Evolutionary conservation across 1,139 yeast species (phyloP).

Genomic region (Pichia sp.): DNA sequence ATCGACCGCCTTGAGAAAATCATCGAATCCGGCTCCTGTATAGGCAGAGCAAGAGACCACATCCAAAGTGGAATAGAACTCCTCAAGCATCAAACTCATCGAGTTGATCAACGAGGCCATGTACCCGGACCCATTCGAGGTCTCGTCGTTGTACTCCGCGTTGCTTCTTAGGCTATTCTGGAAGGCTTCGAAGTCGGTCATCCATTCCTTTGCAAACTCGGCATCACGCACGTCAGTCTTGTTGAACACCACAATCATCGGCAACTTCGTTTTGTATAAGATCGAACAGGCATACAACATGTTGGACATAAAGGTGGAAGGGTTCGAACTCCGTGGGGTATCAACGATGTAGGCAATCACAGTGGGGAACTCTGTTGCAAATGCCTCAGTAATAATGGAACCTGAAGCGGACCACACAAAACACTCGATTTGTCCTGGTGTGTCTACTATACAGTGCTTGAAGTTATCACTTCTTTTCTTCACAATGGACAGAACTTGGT

Average conservation of each 20-base stretch:
- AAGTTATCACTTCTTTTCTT: slow-evolving; percentile 70
- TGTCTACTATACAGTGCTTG: slow-evolving; percentile 80
- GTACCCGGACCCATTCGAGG: slow-evolving; percentile 78
- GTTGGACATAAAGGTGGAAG: slow-evolving; percentile 95
- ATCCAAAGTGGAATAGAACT: slow-evolving; percentile 89
- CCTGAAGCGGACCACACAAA: slow-evolving; percentile 98
- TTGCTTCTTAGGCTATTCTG: slow-evolving; percentile 71
- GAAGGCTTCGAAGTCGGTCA: slow-evolving; percentile 92
- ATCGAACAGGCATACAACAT: slow-evolving; percentile 98
- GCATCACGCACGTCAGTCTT: slow-evolving; percentile 87
- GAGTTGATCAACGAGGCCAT: slow-evolving; percentile 93
- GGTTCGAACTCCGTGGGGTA: slow-evolving; percentile 90
- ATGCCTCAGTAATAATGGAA: slow-evolving; percentile 90
- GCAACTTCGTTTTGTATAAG: slow-evolving; percentile 89
- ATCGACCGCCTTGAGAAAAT: slow-evolving; percentile 77
- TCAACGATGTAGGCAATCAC: slow-evolving; percentile 94
- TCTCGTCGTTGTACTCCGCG: slow-evolving; percentile 56
- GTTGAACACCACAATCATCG: slow-evolving; percentile 95
- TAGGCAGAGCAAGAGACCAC: slow-evolving; percentile 87
- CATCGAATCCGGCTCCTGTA: slow-evolving; percentile 94
- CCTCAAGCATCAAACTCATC: slow-evolving; percentile 94
- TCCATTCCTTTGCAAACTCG: slow-evolving; percentile 92
- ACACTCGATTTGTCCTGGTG: slow-evolving; percentile 98
- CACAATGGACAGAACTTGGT: slow-evolving; percentile 83
- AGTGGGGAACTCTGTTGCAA: slow-evolving; percentile 94